A percentile compares a stretch with the other conserved stretches of the same genome.
These are phyloP conservation scores for Ceratocystis destructans DNA, from an alignment of 2,329 filamentous ascomycete genomes.

Conservation along the genomic window DNA sequence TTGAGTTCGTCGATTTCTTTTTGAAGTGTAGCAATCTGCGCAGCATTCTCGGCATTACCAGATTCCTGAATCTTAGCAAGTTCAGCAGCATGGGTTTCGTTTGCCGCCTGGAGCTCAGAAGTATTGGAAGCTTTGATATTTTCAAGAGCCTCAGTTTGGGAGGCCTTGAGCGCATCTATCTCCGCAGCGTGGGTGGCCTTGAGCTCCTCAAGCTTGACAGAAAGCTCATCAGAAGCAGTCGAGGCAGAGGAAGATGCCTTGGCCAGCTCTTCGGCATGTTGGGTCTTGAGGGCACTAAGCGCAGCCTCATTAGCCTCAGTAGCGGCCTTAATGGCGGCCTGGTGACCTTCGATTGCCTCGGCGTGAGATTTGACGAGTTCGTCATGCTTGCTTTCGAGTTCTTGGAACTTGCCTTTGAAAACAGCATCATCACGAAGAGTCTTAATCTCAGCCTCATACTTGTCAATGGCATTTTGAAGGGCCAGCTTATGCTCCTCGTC, in stretches of 20 bases:
- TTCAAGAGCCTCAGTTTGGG: constrained; percentile 33
- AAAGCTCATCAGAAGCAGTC: constrained; percentile 38
- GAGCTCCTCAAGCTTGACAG: constrained; percentile 32
- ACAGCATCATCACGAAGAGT: constrained; percentile 48
- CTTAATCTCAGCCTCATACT: constrained; percentile 53
- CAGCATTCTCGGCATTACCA: constrained; percentile 28
- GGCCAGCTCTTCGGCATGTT: constrained; percentile 44
- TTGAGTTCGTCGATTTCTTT: constrained; percentile 26
- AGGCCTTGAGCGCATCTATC: constrained; percentile 31
- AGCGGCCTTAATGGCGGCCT: constrained; percentile 31
- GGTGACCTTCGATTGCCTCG: constrained; percentile 29
- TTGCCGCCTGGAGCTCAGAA: constrained; percentile 26
- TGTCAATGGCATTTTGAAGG: constrained; percentile 43
- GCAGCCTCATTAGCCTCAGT: constrained; percentile 34
- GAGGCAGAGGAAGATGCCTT: constrained; percentile 32
- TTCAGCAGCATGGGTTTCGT: constrained; percentile 36
- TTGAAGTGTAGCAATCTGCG: constrained; percentile 39
- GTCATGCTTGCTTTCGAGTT: constrained; percentile 43
- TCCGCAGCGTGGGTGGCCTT: constrained; percentile 30
- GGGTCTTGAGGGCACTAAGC: constrained; percentile 41
- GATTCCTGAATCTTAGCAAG: constrained; percentile 32
- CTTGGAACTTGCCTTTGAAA: constrained; percentile 50
- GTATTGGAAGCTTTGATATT: constrained; percentile 31
- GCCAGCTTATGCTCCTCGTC: constrained; percentile 44
- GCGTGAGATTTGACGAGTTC: constrained; percentile 29